These are phyloP conservation scores for Vitis hybrid DNA, from an alignment of 177 flowering plant species.

Conservation along the genomic window DNA sequence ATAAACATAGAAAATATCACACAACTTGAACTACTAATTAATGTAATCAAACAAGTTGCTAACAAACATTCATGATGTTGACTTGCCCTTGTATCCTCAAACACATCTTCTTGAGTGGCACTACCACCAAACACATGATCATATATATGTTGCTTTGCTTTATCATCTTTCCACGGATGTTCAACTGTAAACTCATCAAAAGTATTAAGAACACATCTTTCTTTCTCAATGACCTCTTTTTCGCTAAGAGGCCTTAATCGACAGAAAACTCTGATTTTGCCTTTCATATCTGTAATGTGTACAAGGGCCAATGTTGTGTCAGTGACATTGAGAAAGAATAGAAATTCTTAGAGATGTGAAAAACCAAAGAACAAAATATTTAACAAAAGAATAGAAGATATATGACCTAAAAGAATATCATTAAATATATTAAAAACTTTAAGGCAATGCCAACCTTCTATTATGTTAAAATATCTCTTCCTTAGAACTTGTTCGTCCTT, in stretches of 20 bases:
- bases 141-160: constrained; percentile 73
- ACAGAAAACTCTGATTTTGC: constrained; percentile 90
- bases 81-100: constrained; percentile 87
- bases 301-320: background rate
- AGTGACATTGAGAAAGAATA: background rate
- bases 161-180: constrained; percentile 94
- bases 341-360: background rate
- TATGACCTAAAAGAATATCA: background rate
- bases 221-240: constrained; percentile 68
- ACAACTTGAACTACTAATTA: background rate
- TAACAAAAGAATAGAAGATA: background rate
- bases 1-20: background rate
- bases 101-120: constrained; percentile 87
- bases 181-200: constrained; percentile 63
- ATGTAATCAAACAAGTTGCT: background rate
- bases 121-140: constrained; percentile 81
- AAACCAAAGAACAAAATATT: background rate
- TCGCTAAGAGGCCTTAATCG: constrained; percentile 78
- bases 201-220: constrained; percentile 43
- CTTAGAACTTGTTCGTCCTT: constrained; percentile 90
- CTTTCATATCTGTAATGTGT: constrained; percentile 81
- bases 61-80: background rate
- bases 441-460: constrained; percentile 64
- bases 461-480: constrained; percentile 85
- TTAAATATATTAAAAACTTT: background rate